These are phyloP conservation scores for Sistotremastrum suecicum DNA, from an alignment of 768 basidiomycete genomes.

Conservation along the genomic window DNA sequence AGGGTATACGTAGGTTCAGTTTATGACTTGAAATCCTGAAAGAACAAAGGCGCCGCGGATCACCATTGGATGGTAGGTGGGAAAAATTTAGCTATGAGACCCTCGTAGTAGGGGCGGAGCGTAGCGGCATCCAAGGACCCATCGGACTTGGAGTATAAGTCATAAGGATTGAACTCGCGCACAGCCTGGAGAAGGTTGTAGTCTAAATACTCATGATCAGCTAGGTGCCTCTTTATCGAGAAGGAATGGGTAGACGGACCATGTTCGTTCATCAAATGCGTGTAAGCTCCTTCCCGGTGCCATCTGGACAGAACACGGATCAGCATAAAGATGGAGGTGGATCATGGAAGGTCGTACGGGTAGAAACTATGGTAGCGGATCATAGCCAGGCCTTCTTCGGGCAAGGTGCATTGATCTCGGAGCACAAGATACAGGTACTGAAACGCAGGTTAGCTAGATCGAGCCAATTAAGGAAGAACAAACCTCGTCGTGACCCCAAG, in stretches of 20 bases:
- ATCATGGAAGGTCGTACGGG: conserved; percentile 31
- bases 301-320: conserved; percentile 27
- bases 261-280: conserved; percentile 64
- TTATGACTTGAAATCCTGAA: neutral
- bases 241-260: conserved; percentile 4
- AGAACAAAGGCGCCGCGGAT: neutral
- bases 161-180: conserved; percentile 84
- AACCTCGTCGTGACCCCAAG: conserved; percentile 88
- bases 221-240: neutral
- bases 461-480: conserved; percentile 7
- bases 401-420: conserved; percentile 70
- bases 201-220: conserved; percentile 21
- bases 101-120: conserved; percentile 73
- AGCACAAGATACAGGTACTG: conserved; percentile 77
- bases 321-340: neutral
- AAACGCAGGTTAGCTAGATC: neutral
- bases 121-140: conserved; percentile 43
- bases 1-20: too few species aligned
- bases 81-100: conserved; percentile 76
- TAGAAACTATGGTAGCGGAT: conserved; percentile 94
- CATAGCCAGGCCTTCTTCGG: conserved; percentile 76
- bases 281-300: conserved; percentile 83
- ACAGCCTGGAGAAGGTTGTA: conserved; percentile 53
- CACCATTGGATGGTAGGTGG: conserved; percentile 74
- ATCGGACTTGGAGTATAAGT: conserved; percentile 85